Evolutionary conservation across 2,329 filamentous ascomycete species (phyloP).

Genomic region (Arthrobotrys conoides): DNA sequence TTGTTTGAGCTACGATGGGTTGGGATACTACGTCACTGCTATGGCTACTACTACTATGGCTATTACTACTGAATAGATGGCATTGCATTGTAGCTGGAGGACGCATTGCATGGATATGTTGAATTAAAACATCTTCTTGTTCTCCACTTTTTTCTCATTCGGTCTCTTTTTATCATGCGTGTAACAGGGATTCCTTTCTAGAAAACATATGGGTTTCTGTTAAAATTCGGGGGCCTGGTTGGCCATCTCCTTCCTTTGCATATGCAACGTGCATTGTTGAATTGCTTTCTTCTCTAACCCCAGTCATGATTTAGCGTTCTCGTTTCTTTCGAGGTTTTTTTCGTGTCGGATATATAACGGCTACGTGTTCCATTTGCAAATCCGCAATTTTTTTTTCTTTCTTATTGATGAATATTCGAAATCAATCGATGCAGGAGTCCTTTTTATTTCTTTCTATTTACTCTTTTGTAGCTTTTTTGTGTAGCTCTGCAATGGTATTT

Average conservation of each 20-base stretch:
- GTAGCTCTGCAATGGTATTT: neutral
- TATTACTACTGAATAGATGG: slow-evolving; percentile 21
- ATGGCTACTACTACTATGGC: neutral
- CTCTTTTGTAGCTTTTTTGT: neutral
- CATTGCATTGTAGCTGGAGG: slow-evolving; percentile 18
- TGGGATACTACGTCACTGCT: neutral
- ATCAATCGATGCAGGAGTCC: neutral
- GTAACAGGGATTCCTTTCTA: neutral
- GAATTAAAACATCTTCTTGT: neutral
- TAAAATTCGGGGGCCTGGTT: neutral
- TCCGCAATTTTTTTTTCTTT: no score
- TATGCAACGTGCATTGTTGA: neutral
- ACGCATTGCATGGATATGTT: slow-evolving; percentile 22
- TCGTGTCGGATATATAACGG: neutral
- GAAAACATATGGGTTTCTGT: neutral
- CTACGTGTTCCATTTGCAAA: no score
- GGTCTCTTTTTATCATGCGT: neutral
- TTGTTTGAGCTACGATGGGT: neutral
- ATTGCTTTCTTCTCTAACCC: neutral
- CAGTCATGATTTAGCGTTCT: neutral
- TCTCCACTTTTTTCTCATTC: neutral
- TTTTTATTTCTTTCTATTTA: neutral
- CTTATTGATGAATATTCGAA: neutral
- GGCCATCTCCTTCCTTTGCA: neutral
- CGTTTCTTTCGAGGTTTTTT: neutral